Evolutionary conservation across 1,284 basidiomycete genomes (phyloP).

Genomic region (Wallemia hederae): DNA sequence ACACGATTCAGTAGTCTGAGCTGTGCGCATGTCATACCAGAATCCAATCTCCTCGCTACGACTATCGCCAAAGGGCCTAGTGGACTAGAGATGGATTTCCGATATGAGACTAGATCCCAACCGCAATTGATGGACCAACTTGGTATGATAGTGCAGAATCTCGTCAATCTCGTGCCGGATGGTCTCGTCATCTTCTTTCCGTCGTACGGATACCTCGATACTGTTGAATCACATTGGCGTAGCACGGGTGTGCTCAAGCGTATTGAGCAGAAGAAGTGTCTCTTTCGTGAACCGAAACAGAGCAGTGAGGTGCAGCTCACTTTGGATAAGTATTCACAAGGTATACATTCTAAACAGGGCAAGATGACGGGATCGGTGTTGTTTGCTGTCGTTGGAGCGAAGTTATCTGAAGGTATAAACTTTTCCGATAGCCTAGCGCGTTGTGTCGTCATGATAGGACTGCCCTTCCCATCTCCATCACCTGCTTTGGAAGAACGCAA

Average conservation of each 20-base stretch:
- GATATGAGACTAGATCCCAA: not conserved
- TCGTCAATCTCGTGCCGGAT: constrained; percentile 44
- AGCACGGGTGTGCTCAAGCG: constrained; percentile 30
- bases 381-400: constrained; percentile 80
- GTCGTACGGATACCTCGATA: constrained; percentile 56
- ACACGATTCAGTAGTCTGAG: constrained; percentile 48
- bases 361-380: not conserved
- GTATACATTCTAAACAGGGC: not conserved
- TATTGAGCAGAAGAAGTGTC: constrained; percentile 43
- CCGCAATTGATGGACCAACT: constrained; percentile 36
- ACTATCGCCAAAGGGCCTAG: not conserved
- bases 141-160: constrained; percentile 50
- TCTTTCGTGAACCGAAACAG: constrained; percentile 68
- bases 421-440: constrained; percentile 29
- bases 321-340: constrained; percentile 1
- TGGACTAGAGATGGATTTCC: not conserved
- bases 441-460: constrained; percentile 47
- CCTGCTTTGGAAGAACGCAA: constrained; percentile 71
- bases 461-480: constrained; percentile 73
- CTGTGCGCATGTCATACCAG: constrained; percentile 74
- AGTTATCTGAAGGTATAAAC: constrained; percentile 88
- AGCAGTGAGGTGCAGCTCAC: constrained; percentile 37
- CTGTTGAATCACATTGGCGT: constrained; percentile 36
- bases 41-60: not conserved
- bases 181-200: constrained; percentile 87